Evolutionary conservation across 176 grass and related monocot genomes (phyloP).

Genomic region (Poa annua): DNA sequence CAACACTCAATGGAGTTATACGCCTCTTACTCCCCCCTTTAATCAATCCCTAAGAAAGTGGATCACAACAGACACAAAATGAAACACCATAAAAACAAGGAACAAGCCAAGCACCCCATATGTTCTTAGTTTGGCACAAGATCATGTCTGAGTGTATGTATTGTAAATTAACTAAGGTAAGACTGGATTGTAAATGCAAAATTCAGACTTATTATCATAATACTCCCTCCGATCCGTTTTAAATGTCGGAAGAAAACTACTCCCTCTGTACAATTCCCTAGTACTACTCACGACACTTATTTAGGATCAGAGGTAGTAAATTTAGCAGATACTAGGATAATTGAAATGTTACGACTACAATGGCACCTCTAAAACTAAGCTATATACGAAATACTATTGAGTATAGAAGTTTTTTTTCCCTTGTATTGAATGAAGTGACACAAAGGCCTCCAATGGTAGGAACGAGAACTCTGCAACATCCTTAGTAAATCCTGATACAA

Average conservation of each 20-base stretch:
- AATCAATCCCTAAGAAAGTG: conserved; percentile 70
- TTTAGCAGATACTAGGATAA: conserved; percentile 10
- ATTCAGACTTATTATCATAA: conserved; percentile 17
- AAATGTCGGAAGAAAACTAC: no score
- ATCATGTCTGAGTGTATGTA: conserved; percentile 13
- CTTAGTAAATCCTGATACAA: conserved; percentile 12
- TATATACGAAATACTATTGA: conserved; percentile 1
- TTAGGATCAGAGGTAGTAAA: no score
- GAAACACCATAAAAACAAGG: conserved; percentile 16
- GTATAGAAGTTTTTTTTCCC: neutral
- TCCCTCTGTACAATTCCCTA: no score
- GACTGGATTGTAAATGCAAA: neutral
- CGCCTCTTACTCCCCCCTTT: conserved; percentile 91
- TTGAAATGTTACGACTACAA: neutral
- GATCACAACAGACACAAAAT: neutral
- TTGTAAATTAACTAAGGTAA: neutral
- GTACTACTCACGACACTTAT: no score
- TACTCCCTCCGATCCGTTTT: no score
- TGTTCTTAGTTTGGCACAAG: conserved; percentile 5
- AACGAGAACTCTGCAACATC: conserved; percentile 1
- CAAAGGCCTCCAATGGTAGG: neutral
- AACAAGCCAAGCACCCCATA: conserved; percentile 17
- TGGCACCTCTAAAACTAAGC: neutral
- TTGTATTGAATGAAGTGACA: conserved; percentile 28
- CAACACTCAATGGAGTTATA: conserved; percentile 56